Conservation (phyloP, 2,329 filamentous ascomycete species). For the Phialophora tarda region DNA sequence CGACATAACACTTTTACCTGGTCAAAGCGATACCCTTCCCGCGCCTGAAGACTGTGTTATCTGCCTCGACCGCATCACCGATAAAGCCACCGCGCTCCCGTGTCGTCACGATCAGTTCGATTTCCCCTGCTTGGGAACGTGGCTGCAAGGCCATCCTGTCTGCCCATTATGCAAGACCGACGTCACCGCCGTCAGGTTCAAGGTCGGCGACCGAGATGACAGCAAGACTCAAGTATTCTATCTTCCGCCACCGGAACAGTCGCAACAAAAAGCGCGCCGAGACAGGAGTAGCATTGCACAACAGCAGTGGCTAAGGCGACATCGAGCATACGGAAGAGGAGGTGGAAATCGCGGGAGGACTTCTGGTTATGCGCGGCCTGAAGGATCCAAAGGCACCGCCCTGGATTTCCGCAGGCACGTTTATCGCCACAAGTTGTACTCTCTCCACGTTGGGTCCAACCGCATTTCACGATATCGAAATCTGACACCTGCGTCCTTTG, state of each 20-base stretch:
- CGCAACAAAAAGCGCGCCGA: conserved; percentile 31
- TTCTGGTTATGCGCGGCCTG: conserved; percentile 31
- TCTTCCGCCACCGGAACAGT: conserved; percentile 42
- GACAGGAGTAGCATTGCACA: not conserved
- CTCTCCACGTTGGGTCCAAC: conserved; percentile 82
- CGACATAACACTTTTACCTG: not conserved
- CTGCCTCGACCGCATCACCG: conserved; percentile 77
- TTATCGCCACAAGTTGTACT: conserved; percentile 75
- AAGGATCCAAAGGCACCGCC: conserved; percentile 44
- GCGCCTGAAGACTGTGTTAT: conserved; percentile 69
- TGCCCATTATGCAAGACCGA: conserved; percentile 78
- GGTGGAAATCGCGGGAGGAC: conserved; percentile 21
- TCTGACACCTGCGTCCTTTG: conserved; percentile 71
- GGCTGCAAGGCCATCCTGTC: conserved; percentile 72
- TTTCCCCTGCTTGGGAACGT: conserved; percentile 80
- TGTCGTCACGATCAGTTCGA: conserved; percentile 84
- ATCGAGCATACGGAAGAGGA: conserved; percentile 18
- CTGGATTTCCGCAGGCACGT: conserved; percentile 70
- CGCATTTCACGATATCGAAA: conserved; percentile 76
- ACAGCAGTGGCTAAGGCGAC: conserved; percentile 27
- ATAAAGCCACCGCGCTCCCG: conserved; percentile 72
- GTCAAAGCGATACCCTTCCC: not conserved
- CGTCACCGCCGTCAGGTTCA: conserved; percentile 68
- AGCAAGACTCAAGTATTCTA: conserved; percentile 38
- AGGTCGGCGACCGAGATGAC: conserved; percentile 52